Base-by-base conservation (phyloP, 2,329 filamentous ascomycete species). In the Penicillium sp. region DNA sequence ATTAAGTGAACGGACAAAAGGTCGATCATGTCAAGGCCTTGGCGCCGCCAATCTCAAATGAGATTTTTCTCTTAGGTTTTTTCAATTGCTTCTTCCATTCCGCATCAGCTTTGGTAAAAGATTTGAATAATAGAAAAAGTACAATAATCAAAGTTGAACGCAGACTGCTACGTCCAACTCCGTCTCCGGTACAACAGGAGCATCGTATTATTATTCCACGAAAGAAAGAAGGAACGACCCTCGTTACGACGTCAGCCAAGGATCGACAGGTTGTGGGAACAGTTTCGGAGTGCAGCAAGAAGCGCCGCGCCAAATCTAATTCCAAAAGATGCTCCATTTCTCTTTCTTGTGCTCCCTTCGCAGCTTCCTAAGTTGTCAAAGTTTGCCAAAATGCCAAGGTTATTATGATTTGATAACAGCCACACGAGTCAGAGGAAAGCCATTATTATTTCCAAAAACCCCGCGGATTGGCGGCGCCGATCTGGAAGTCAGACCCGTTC, bases 201-300 rank as follows among this genome's bases (percentile, higher is more conserved):
- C 26, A 6, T 41, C 11, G 35, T 41, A 41, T 21, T 21, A 21
- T 21, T 21, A 21, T 11, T 15, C 13, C 35, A 11, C 13, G 9
- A 13, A 15, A 41, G 11, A 41, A 41, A 26, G 21, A 26, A 26
- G 26, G 26, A 26, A 26, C 26, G 5, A 26, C 26, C 26, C 30
- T 26, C 19, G 41, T 38, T 35, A 48, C 60, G 58, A 65, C 59
- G 58, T 63, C 61, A 63, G 59, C 64, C 66, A 60, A 64, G 62
- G 59, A 64, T 66, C 56, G 59, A 60, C 64, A 58, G 38, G 4
- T 58, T 49, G 58, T 47, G 48, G 50, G 51, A 64, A 62, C 58
- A 47, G 62, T 55, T 64, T 60, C 53, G 41, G 53, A 53, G 46
- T 46, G 19, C 4, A 17, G 9, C 19, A n/a, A 9, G n/a, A 21